Evolutionary conservation across 1,139 yeast species (phyloP).

Genomic region (Hansenula lynferdii): DNA sequence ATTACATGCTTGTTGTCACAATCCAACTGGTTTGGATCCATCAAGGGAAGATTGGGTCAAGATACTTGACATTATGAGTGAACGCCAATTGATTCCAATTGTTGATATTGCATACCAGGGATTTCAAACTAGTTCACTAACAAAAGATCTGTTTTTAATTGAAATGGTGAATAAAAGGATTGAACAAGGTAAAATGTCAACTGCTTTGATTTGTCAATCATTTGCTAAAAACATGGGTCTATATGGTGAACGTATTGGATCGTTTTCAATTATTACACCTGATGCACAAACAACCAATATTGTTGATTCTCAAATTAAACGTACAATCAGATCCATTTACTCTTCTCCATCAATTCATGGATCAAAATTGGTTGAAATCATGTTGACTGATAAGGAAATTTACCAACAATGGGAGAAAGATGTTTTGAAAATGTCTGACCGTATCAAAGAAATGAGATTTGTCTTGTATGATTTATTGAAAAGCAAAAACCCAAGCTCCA

Average conservation of each 20-base stretch:
- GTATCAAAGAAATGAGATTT: conserved; percentile 70
- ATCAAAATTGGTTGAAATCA: conserved; percentile 76
- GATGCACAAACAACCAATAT: conserved; percentile 29
- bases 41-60: conserved; percentile 72
- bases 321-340: conserved; percentile 78
- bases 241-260: conserved; percentile 93
- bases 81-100: conserved; percentile 60
- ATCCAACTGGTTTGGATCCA: conserved; percentile 95
- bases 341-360: conserved; percentile 97
- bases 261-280: conserved; percentile 46
- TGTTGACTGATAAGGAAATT: conserved; percentile 58
- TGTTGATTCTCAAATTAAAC: conserved; percentile 68
- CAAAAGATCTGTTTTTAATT: conserved; percentile 44
- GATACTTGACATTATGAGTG: conserved; percentile 56
- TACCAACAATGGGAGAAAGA: conserved; percentile 75
- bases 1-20: conserved; percentile 94
- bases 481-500: conserved; percentile 51
- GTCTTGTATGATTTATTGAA: conserved; percentile 47
- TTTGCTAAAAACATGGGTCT: conserved; percentile 97
- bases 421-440: conserved; percentile 68
- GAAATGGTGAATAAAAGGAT: conserved; percentile 29
- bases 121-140: conserved; percentile 69
- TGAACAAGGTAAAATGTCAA: conserved; percentile 16
- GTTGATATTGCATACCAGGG: conserved; percentile 96
- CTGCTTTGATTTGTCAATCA: conserved; percentile 82